These are phyloP conservation scores for Leccinum rimulosum DNA, from an alignment of 768 basidiomycete genomes.

Conservation along the genomic window DNA sequence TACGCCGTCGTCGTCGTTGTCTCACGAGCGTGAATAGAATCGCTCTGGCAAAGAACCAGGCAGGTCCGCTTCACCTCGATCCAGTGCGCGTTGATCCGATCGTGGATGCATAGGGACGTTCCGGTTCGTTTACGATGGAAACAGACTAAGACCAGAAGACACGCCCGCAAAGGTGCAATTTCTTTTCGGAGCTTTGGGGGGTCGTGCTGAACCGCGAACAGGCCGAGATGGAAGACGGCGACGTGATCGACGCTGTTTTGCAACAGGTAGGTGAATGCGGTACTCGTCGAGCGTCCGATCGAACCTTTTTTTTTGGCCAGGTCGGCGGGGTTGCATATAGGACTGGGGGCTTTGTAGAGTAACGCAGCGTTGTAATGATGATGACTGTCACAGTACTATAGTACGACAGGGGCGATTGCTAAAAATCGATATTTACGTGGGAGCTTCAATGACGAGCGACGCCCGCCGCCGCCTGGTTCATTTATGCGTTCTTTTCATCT, in stretches of 20 bases:
- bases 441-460: too few relatives aligned
- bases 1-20: too few relatives aligned
- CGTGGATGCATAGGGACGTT: conserved; percentile 50
- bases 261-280: conserved; percentile 44
- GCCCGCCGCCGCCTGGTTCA: too few relatives aligned
- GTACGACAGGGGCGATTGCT: too few relatives aligned
- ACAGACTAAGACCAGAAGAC: conserved; percentile 44
- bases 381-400: too few relatives aligned
- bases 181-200: not conserved
- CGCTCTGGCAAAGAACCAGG: conserved; percentile 57
- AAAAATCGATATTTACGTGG: too few relatives aligned
- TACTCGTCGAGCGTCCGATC: too few relatives aligned
- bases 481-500: too few relatives aligned
- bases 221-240: conserved; percentile 60
- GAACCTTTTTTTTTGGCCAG: too few relatives aligned
- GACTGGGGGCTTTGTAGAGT: too few relatives aligned
- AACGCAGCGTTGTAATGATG: too few relatives aligned
- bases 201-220: conserved; percentile 22
- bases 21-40: conserved; percentile 38
- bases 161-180: conserved; percentile 53
- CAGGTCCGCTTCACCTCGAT: conserved; percentile 18
- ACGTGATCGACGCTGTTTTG: conserved; percentile 58
- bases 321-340: too few relatives aligned
- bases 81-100: not conserved
- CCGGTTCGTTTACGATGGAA: conserved; percentile 57